Base-by-base conservation (phyloP, 1,284 basidiomycete genomes). In the Ceratobasidium sp. region DNA sequence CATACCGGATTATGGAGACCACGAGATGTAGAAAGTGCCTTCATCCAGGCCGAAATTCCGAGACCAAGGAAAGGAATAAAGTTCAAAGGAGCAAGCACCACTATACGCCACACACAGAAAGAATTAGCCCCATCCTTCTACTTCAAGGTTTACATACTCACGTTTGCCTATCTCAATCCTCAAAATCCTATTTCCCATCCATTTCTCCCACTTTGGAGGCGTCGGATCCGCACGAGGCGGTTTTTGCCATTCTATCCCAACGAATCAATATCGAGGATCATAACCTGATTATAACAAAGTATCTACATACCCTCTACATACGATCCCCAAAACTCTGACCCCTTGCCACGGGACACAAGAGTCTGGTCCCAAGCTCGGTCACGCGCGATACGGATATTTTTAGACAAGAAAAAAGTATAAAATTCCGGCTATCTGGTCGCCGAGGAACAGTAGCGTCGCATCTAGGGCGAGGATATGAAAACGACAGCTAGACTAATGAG, bases 351-450 rank as follows among this genome's bases (percentile, higher is more conserved):
- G 1, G 94, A 96, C 23, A 88, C 85, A 40, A 96, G 90, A 0
- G 95, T 96, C 82, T 96, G 91, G 44, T 91, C 90, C 80, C 89
- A 95, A n/a, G 90, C 95, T 10, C 94, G 89, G 53, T 92, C 90
- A 2, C 93, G 89, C 0, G 94, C 93, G 71, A 95, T 89, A 42
- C 90, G 89, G 71, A 96, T 91, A 84, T 96, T 96, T 55, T 91
- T 89, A 67, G 89, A 87, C 70, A 97, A 89, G 86, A 96, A 96
- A 87, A 93, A 96, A 7, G 33, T 87, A 88, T 72, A 96, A 87
- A 78, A 97, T 92, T 40, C 85, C 85, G 0, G 93, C 93, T 49
- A 94, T 83, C 85, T 97, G 95, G 2, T 90, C 87, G 6, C 93
- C 89, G 5, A 96, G 84, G 79, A 95, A 89, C 78, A 95, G 87